These are phyloP conservation scores for Mortierella sp. DNA, from an alignment of 371 early-diverging fungal genomes.

Conservation along the genomic window DNA sequence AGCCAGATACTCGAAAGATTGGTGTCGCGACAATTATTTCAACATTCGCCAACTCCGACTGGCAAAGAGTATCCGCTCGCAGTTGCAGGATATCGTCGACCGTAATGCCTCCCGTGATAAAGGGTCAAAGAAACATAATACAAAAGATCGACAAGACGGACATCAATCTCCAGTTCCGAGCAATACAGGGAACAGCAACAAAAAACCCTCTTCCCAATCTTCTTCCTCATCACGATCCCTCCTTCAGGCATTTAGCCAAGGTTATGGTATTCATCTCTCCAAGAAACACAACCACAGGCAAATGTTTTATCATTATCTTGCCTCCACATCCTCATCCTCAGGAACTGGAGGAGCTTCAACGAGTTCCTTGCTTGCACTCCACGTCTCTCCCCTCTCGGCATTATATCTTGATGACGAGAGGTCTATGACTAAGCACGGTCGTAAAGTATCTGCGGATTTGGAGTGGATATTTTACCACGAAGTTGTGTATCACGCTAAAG, in stretches of 20 bases:
- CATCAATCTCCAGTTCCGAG: background rate
- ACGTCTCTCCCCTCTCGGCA: slow-evolving; percentile 74
- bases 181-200: background rate
- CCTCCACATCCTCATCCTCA: slow-evolving; percentile 46
- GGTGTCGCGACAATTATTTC: slow-evolving; percentile 94
- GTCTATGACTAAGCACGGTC: slow-evolving; percentile 55
- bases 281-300: slow-evolving; percentile 76
- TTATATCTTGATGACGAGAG: slow-evolving; percentile 64
- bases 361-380: slow-evolving; percentile 70
- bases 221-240: slow-evolving; percentile 63
- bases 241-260: slow-evolving; percentile 77
- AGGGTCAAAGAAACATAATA: slow-evolving; percentile 5
- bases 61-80: slow-evolving; percentile 91
- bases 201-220: slow-evolving; percentile 16
- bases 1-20: slow-evolving; percentile 80
- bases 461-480: slow-evolving; percentile 88
- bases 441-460: slow-evolving; percentile 59
- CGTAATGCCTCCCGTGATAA: slow-evolving; percentile 58
- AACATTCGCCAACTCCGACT: slow-evolving; percentile 87
- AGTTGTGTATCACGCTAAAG: slow-evolving; percentile 74
- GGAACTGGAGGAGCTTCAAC: slow-evolving; percentile 7
- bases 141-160: slow-evolving; percentile 1
- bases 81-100: slow-evolving; percentile 89
- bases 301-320: slow-evolving; percentile 82
- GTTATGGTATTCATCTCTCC: slow-evolving; percentile 82